Base-by-base conservation (phyloP, 2,329 filamentous ascomycete genomes). In the Diaporthe vaccinii region DNA sequence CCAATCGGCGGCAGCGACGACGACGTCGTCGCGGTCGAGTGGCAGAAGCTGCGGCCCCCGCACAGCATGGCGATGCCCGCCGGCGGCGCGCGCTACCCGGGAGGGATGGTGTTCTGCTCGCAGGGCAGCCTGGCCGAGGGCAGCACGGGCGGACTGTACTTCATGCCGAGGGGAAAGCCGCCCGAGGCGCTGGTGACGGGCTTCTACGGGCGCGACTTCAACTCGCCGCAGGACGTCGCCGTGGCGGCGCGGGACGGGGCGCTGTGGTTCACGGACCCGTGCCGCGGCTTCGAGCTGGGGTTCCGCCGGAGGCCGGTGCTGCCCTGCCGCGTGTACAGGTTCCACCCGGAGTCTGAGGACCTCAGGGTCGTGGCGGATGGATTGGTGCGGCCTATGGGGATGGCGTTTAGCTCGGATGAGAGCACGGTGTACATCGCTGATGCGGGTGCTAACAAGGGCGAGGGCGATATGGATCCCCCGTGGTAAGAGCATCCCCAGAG, bases 1-100 rank as follows among this genome's bases (percentile, higher is more conserved):
- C 78, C 80, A 1, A 80, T 84, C 1, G 81, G 58, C 31, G 39
- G 36, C 61, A 51, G 49, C n/a, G 68, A 75, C n/a, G 80, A 79
- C 55, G 75, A 80, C 68, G 77, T 87, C 51, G 72, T 79, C 1
- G 78, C 81, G 1, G 80, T 84, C 0, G 81, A 83, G 36, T 87
- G 85, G 85, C 77, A 80, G 69, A 87, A 87, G 74, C 79, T 87
- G 4, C 82, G 85, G 0, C 82, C 87, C 0, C 87, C 87, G 0
- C 74, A 82, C 0, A 80, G 76, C 15, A 86, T 89, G 79, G 78
- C 85, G 15, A 87, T 87, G 85, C 87, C 87, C 2, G 95, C 96
- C 79, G 93, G 93, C 34, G 90, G 89, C 22, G 78, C 89, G 7
- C 89, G 91, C 77, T 88, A 91, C 76, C 92, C 93, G 77, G 72